Evolutionary conservation across 371 early-diverging fungal genomes (phyloP), one percentile per base, ranked within the genome.

Genomic region (Neoconidiobolus thromboides): DNA sequence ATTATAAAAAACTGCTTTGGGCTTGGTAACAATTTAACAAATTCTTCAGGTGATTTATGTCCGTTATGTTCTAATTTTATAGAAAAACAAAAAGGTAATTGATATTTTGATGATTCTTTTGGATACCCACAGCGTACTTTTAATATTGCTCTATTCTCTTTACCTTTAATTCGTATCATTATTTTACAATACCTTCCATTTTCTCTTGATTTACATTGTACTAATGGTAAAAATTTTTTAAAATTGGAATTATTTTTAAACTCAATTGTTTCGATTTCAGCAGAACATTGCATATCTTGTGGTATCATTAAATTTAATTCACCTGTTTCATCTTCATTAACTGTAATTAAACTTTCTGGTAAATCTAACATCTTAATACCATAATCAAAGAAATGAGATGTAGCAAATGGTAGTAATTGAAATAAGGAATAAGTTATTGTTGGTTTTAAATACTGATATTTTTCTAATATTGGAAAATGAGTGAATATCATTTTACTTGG

Each of bases 321-420:
- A 0, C 66, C 55, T 3, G 66, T 61, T 51, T 67, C 62, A 39
- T 67, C 66, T 36, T 66, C 70, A 42, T 63, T 65, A 38, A 67
- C 66, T 37, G 68, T 47, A n/a, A 54, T 41, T 10, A 66, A 62
- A 37, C 63, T 55, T 1, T 60, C 65, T 46, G 60, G 67, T 14
- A 69, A 65, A 46, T 69, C 68, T 2, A 65, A 58, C 12, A 69
- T 51, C 49, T 63, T 65, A 42, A 69, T 40, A 9, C 64, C 64
- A 38, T 58, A 67, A 37, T 69, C 70, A 55, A 69, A 69, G 55
- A 60, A 69, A 5, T 66, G 62, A 2, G 67, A 64, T 36, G 66
- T 58, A 14, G 66, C 66, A 60, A 65, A 69, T 1, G 70, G 70
- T 9, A 69, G 55, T 38, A 57, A 57, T 46, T 64, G 49, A 60